Conservation (phyloP, 2,329 filamentous ascomycete genomes). For the Erysiphe pisi region DNA sequence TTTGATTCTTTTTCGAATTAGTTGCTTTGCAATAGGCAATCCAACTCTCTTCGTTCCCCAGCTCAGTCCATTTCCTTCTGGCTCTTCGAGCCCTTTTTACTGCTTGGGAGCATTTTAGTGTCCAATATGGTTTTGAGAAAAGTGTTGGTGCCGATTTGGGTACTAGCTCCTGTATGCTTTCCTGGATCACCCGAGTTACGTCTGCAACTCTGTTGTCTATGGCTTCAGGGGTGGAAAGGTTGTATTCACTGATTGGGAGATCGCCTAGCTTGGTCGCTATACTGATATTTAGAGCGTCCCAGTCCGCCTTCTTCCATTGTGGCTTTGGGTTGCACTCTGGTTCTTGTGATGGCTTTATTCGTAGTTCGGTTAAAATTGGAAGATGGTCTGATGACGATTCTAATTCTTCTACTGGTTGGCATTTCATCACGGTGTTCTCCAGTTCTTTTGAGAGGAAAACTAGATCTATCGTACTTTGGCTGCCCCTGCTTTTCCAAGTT, state of each 20-base stretch:
- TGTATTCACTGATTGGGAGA: background rate
- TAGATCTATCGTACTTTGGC: conserved; percentile 10
- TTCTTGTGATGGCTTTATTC: background rate
- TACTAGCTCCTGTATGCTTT: background rate
- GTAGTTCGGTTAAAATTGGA: background rate
- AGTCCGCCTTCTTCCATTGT: conserved; percentile 3
- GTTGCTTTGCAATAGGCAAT: background rate
- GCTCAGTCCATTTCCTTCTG: background rate
- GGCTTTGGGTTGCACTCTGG: background rate
- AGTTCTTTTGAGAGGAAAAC: background rate
- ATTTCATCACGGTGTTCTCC: background rate
- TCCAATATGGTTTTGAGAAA: background rate
- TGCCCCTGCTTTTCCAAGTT: conserved; percentile 14
- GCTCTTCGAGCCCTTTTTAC: background rate
- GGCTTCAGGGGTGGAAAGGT: background rate
- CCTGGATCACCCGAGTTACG: background rate
- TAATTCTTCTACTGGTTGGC: background rate
- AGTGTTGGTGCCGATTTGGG: background rate
- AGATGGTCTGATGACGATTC: conserved; percentile 20
- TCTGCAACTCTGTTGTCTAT: background rate
- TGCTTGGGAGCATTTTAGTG: background rate
- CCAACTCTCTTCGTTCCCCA: background rate
- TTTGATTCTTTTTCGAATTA: background rate
- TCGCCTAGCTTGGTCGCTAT: background rate
- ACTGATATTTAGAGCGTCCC: background rate